Conservation (phyloP, 1,139 yeast genomes). For the Nakaseomyces kungkrabaensis region DNA sequence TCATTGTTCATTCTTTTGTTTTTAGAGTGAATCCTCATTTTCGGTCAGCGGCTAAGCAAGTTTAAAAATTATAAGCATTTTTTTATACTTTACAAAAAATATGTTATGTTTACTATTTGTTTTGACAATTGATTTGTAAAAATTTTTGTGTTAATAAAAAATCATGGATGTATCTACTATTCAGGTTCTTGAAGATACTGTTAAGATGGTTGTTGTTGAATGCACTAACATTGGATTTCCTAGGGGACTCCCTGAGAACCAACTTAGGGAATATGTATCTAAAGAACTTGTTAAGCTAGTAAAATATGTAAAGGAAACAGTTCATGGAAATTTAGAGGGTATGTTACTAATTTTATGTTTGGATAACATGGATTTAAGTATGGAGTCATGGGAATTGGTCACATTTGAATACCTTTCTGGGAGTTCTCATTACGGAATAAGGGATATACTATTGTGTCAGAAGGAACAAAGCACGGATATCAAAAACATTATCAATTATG, state of each 20-base stretch:
- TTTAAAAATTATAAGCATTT: too few relatives aligned
- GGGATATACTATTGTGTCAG: neutral
- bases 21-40: too few relatives aligned
- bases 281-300: neutral
- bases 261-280: neutral
- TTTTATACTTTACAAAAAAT: too few relatives aligned
- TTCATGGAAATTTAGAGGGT: neutral
- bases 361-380: neutral
- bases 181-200: neutral
- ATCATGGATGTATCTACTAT: neutral
- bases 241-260: neutral
- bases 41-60: too few relatives aligned
- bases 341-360: neutral
- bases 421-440: neutral
- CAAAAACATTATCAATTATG: slow-evolving; percentile 2
- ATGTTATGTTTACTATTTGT: too few relatives aligned
- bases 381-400: neutral
- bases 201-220: neutral
- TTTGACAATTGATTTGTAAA: neutral
- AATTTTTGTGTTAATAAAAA: neutral
- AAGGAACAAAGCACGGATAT: neutral
- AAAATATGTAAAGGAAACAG: neutral
- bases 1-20: too few relatives aligned
- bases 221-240: neutral
- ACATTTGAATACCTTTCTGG: neutral